These are phyloP conservation scores for Cladosporium sp. DNA, from an alignment of 2,329 filamentous ascomycete species.

Conservation along the genomic window DNA sequence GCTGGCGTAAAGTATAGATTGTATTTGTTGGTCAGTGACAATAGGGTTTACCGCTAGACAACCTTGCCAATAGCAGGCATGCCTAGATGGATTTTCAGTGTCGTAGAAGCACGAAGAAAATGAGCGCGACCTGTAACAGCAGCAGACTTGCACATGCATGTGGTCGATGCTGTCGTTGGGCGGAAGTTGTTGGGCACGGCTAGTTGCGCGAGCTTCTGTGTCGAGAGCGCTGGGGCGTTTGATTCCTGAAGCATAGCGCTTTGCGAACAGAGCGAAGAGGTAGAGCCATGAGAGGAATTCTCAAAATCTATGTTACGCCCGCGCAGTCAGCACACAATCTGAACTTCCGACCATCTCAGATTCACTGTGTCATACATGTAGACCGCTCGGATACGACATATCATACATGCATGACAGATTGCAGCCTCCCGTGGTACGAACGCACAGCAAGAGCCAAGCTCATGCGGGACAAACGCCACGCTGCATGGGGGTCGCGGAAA, in stretches of 20 bases:
- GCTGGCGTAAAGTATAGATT: not conserved
- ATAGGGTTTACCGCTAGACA: too few relatives aligned
- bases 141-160: not conserved
- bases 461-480: conserved; percentile 3
- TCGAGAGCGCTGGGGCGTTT: not conserved
- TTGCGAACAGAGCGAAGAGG: too few relatives aligned
- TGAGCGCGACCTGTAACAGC: not conserved
- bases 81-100: too few relatives aligned
- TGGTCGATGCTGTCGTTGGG: not conserved
- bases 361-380: too few relatives aligned
- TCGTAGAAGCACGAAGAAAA: too few relatives aligned
- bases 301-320: too few relatives aligned
- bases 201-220: conserved; percentile 10
- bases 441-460: not conserved
- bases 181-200: not conserved
- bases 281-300: too few relatives aligned
- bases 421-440: not conserved
- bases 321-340: too few relatives aligned
- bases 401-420: not conserved
- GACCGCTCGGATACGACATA: not conserved
- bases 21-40: too few relatives aligned
- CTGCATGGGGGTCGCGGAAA: not conserved
- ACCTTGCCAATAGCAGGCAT: too few relatives aligned
- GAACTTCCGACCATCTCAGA: too few relatives aligned
- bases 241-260: not conserved